Conservation (phyloP, 768 basidiomycete species). For the Amanita inopinata region DNA sequence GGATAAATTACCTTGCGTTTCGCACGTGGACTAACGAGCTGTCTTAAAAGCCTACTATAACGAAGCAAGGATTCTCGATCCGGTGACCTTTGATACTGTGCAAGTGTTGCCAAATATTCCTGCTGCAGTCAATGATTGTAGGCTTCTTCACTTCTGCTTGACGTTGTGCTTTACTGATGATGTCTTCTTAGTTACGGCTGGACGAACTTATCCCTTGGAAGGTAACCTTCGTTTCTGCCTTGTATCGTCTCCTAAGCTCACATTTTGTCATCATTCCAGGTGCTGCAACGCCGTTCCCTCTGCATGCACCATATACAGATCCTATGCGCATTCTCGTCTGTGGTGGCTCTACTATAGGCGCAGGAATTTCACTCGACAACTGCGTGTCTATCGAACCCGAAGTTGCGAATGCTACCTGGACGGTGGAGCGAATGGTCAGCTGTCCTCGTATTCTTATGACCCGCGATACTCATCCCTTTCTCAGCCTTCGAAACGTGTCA, state of each 20-base stretch:
- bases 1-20: constrained; percentile 12
- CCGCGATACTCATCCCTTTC: background rate
- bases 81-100: constrained; percentile 53
- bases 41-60: constrained; percentile 83
- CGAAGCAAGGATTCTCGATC: constrained; percentile 68
- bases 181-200: constrained; percentile 43
- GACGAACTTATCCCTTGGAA: constrained; percentile 72
- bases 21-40: background rate
- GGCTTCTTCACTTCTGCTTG: constrained; percentile 8
- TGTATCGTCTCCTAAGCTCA: background rate
- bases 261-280: constrained; percentile 17
- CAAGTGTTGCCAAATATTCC: constrained; percentile 61
- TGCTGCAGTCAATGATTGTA: constrained; percentile 59
- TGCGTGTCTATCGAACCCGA: constrained; percentile 67
- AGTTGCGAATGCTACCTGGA: constrained; percentile 50
- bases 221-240: constrained; percentile 18
- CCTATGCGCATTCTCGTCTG: constrained; percentile 64
- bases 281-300: constrained; percentile 59
- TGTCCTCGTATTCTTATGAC: background rate
- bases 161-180: constrained; percentile 1
- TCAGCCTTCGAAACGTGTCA: constrained; percentile 63
- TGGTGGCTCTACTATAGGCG: constrained; percentile 60
- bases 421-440: constrained; percentile 70
- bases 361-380: constrained; percentile 49
- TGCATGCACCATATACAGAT: constrained; percentile 63